Evolutionary conservation across 495 filamentous ascomycete genomes (phyloP), one percentile per base, ranked within the genome.

Genomic region (Cercophora sp.): DNA sequence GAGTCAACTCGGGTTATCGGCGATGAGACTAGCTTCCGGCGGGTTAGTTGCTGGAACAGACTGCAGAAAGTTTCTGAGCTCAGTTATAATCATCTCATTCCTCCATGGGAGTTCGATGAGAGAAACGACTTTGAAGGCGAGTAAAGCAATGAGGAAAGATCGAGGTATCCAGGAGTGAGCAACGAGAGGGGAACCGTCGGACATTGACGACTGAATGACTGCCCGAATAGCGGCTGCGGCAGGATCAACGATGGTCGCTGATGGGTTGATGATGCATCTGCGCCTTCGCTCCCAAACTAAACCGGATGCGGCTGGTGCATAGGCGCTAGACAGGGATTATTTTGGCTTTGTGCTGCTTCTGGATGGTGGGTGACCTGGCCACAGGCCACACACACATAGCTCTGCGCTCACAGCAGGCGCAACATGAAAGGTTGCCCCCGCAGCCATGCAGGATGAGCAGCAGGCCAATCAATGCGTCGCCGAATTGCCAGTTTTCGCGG

Each of bases 271-370:
- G 56, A 59, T 55, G 55, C 35, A 51, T 51, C 60, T 56, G 49
- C 54, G 52, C 53, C 55, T 59, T 57, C 53, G 13, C 19, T 59
- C 25, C 10, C 9, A 29, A 20, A 47, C 64, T 60, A 64, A 46
- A 37, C 63, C 41, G 34, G 18, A 51, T 58, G 35, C 24, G 42
- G 54, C 26, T 29, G 25, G 50, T 37, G 40, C 22, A 40, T 23
- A 32, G 15, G 55, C 57, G 61, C 64, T 61, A 64, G 56, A 54
- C 59, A 62, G 53, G 64, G 64, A 50, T 59, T 35, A 46, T 43
- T 55, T 52, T 51, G 58, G 56, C 54, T 56, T 60, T 57, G 36
- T 46, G 62, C 49, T 54, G 47, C 42, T 50, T 43, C 52, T 44
- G 56, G 54, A 44, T 51, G 50, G 54, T 41, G 49, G 50, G 24